A percentile compares a stretch with the other conserved stretches of the same genome.
Evolutionary conservation across 495 filamentous ascomycete species (phyloP).

Genomic region (Hypoxylon subgilvum): DNA sequence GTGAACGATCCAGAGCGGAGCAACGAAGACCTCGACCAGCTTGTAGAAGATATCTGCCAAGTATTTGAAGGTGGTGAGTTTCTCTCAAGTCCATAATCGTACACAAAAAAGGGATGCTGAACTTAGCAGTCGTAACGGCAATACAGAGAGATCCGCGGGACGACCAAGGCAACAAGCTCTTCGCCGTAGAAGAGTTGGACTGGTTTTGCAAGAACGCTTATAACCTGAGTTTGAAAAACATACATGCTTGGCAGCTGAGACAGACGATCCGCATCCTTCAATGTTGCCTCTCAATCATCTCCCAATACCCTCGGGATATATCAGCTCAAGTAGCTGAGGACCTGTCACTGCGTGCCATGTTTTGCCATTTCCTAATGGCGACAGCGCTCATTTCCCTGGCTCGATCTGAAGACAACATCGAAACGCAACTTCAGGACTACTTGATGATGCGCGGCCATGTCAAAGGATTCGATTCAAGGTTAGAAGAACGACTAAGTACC

Average conservation of each 20-base stretch:
- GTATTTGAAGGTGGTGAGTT: conserved; percentile 68
- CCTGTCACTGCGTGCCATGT: conserved; percentile 63
- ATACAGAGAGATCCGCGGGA: conserved; percentile 51
- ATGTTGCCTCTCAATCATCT: conserved; percentile 66
- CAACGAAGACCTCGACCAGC: conserved; percentile 21
- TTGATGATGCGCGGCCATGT: conserved; percentile 61
- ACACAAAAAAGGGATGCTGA: conserved; percentile 25
- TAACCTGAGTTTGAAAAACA: conserved; percentile 70
- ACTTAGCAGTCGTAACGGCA: conserved; percentile 48
- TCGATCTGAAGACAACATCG: conserved; percentile 66
- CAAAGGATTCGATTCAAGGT: conserved; percentile 56
- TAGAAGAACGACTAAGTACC: conserved; percentile 44
- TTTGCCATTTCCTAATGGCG: conserved; percentile 71
- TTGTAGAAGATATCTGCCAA: conserved; percentile 61
- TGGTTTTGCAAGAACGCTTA: conserved; percentile 85
- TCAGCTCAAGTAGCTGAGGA: conserved; percentile 51
- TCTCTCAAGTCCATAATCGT: not conserved
- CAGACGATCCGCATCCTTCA: conserved; percentile 62
- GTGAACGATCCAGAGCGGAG: conserved; percentile 49
- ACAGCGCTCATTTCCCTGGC: conserved; percentile 66
- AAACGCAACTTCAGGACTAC: conserved; percentile 66
- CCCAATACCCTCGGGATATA: conserved; percentile 61
- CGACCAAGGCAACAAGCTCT: conserved; percentile 46
- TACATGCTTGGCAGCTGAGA: conserved; percentile 59
- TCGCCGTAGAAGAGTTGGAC: conserved; percentile 68